Conservation (phyloP, 768 basidiomycete species). For the Termitomyces sp. region DNA sequence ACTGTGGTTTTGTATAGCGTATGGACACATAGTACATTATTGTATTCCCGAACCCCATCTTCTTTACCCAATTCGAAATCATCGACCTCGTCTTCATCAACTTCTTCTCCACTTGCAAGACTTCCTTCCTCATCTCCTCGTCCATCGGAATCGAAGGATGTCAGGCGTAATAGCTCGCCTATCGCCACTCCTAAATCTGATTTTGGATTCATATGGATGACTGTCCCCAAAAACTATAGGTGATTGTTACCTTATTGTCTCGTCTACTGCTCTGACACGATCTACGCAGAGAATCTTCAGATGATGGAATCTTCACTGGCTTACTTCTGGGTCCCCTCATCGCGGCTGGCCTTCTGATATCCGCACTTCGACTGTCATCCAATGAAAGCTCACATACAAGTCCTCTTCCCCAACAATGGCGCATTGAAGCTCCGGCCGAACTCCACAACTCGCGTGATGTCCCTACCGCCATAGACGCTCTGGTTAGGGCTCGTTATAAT, state of each 20-base stretch:
- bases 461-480: conserved; percentile 43
- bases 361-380: conserved; percentile 33
- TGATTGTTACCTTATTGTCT: conserved; percentile 16
- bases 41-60: conserved; percentile 13
- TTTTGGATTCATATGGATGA: conserved; percentile 84
- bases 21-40: conserved; percentile 51
- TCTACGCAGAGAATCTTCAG: conserved; percentile 57
- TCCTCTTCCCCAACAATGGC: conserved; percentile 60
- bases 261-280: conserved; percentile 4
- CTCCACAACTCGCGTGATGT: conserved; percentile 37
- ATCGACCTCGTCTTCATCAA: conserved; percentile 12
- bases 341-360: conserved; percentile 59
- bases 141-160: conserved; percentile 37
- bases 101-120: conserved; percentile 8
- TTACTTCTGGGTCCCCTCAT: conserved; percentile 82
- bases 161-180: conserved; percentile 28
- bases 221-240: conserved; percentile 85
- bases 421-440: conserved; percentile 65
- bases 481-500: conserved; percentile 65
- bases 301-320: conserved; percentile 84
- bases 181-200: conserved; percentile 35
- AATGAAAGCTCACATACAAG: conserved; percentile 17
- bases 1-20: conserved; percentile 54
- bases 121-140: conserved; percentile 32
- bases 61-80: conserved; percentile 1